Base-by-base conservation (phyloP, 1,284 basidiomycete genomes). In the Trichosporon sp. region DNA sequence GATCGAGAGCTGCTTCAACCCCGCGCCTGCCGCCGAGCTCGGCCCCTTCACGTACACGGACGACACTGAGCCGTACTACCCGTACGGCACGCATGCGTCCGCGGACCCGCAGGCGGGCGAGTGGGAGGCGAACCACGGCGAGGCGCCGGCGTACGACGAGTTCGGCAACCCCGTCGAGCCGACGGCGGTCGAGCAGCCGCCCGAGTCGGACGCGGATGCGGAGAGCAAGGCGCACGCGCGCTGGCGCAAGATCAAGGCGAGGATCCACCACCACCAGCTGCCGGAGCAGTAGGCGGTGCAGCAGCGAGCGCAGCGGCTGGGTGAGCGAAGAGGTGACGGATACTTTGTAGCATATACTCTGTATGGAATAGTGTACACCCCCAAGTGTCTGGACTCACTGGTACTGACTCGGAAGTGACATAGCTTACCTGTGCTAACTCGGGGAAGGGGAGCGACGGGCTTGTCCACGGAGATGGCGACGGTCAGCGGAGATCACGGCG, bases 1-100 rank as follows among this genome's bases (percentile, higher is more conserved):
- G 44, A 79, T 80, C 44, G 80, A 83, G 70, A 73, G 73, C 25
- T 71, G 81, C 21, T 83, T 81, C 75, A 82, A 83, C 66, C 80
- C 80, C 1, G 67, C 68, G 25, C 74, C 77, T 0, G 74, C 73
- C 0, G 68, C 63, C 11, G 77, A 77, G 35, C 72, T 74, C 2
- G 70, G 75, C 2, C 80, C 80, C 15, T 80, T 83, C 69, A 80
- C 80, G 0, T 83, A 76, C 72, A 70, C 76, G 9, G n/a, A 31
- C 27, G 35, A 62, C 47, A 25, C 21, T 31, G 62, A 38, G 21
- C 32, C 58, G 1, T 67, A 65, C 65, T 64, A 58, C 4, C 7
- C 38, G n/a, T 27, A 6, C 27, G 18, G 15, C 2, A n/a, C 38
- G 2, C 15, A 42, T 18, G 7, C 11, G 3, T 42, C 38, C 3